Evolutionary conservation across 2,329 filamentous ascomycete species (phyloP).

Genomic region (Pseudopithomyces chartarum): DNA sequence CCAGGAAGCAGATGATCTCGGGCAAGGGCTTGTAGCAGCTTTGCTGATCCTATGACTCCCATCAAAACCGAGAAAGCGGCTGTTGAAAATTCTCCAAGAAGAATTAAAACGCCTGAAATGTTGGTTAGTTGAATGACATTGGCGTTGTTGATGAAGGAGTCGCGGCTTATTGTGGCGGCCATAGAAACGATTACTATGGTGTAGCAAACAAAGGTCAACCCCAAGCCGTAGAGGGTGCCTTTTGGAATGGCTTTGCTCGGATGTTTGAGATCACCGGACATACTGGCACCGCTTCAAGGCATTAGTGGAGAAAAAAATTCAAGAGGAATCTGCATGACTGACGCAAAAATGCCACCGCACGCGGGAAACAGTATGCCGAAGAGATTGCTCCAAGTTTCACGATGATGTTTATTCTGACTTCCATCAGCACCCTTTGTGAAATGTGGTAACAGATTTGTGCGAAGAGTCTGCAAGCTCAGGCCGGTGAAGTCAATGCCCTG

Average conservation of each 20-base stretch:
- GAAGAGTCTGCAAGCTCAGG: constrained; percentile 70
- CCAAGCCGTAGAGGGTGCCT: constrained; percentile 50
- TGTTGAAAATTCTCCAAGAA: constrained; percentile 81
- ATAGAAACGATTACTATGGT: constrained; percentile 77
- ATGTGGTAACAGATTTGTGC: constrained; percentile 72
- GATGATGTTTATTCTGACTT: constrained; percentile 64
- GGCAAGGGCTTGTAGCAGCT: constrained; percentile 81
- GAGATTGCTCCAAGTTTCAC: constrained; percentile 76
- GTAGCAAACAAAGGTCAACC: constrained; percentile 77
- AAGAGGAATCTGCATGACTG: constrained; percentile 28
- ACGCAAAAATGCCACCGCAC: constrained; percentile 65
- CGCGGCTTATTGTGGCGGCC: constrained; percentile 74
- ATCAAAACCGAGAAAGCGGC: constrained; percentile 86
- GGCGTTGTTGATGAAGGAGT: constrained; percentile 73
- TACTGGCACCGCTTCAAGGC: constrained; percentile 73
- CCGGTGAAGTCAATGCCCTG: constrained; percentile 78
- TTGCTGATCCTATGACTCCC: constrained; percentile 84
- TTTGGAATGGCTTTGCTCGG: constrained; percentile 84
- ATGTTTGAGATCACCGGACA: constrained; percentile 84
- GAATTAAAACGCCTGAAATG: constrained; percentile 72
- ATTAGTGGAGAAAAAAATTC: constrained; percentile 4
- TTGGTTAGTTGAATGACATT: constrained; percentile 85
- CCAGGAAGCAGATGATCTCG: constrained; percentile 80
- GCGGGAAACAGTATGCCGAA: constrained; percentile 87
- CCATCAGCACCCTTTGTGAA: constrained; percentile 67